Evolutionary conservation across 495 filamentous ascomycete genomes (phyloP).

Genomic region (Penicillium paxilli): DNA sequence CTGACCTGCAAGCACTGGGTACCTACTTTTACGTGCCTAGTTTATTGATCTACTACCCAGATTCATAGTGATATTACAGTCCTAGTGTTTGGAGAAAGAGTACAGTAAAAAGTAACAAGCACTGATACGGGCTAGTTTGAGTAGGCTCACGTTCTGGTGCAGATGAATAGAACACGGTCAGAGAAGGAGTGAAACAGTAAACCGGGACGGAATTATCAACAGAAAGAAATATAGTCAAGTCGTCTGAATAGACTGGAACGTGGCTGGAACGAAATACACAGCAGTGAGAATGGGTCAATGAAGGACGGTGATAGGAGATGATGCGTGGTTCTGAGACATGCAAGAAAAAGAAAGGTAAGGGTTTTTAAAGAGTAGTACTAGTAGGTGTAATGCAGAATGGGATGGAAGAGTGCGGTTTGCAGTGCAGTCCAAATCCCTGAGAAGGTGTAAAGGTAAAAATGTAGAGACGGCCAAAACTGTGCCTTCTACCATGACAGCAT

Average conservation of each 20-base stretch:
- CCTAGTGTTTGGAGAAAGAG: no score
- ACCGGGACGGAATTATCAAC: conserved; percentile 23
- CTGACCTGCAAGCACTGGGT: no score
- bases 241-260: conserved; percentile 17
- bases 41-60: neutral
- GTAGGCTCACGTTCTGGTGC: conserved; percentile 20
- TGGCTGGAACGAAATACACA: conserved; percentile 9
- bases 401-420: conserved; percentile 11
- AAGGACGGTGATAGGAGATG: conserved; percentile 21
- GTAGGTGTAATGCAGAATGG: no score
- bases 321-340: conserved; percentile 9
- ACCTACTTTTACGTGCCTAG: no score
- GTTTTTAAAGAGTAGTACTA: neutral
- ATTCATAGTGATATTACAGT: neutral
- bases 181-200: conserved; percentile 12
- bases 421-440: conserved; percentile 5
- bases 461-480: neutral
- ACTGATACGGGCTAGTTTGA: conserved; percentile 11
- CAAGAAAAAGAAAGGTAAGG: conserved; percentile 15
- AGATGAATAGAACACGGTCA: conserved; percentile 14
- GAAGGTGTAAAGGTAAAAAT: conserved; percentile 4
- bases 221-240: conserved; percentile 22
- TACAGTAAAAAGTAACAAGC: neutral
- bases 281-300: conserved; percentile 15
- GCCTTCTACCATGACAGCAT: neutral